Evolutionary conservation across 2,329 filamentous ascomycete species (phyloP), one percentile per base, ranked within the genome.

Genomic region (Colletotrichum kahawae): DNA sequence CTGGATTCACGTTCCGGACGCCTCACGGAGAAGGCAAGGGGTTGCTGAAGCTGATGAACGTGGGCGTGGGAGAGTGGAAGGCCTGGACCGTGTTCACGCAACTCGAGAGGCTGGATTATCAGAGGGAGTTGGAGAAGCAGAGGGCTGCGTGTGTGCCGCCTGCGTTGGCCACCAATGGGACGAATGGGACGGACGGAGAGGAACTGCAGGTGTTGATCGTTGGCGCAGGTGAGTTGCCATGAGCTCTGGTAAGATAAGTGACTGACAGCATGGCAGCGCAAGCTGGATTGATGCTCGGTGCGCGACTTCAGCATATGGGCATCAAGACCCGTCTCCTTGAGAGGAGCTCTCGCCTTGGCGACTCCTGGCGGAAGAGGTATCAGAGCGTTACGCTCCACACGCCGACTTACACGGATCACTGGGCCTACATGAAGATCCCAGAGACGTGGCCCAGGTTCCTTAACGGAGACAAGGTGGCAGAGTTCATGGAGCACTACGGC

Each of bases 361-460:
- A 89, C 75, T 88, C 87, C 65, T 90, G 88, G 88, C 80, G 86
- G 4, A 83, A 85, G 18, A 83, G 88, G n/a, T 90, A 90, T 74
- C 82, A 84, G 29, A 77, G 56, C 18, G 63, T 78, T 43, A 75
- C 64, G 12, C 65, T 77, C 10, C 70, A 81, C 73, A 80, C 79
- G 8, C 79, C 79, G 12, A 78, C 67, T 8, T 78, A 77, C 60
- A 78, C 77, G 18, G 78, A 80, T 29, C 78, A 82, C 57, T 71
- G 79, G 33, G 76, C 80, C 3, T 82, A 77, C 65, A 65, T 81
- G 14, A 77, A 77, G 18, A 79, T 78, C 64, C 79, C 79, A 9
- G 48, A 77, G 12, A 77, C 78, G 29, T 81, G 78, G 77, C 79
- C 80, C 4, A 67, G 70, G 51, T 81, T 86, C 75, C 85, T 86